Conservation (phyloP, 495 filamentous ascomycete species). For the Cenococcum geophilum region DNA sequence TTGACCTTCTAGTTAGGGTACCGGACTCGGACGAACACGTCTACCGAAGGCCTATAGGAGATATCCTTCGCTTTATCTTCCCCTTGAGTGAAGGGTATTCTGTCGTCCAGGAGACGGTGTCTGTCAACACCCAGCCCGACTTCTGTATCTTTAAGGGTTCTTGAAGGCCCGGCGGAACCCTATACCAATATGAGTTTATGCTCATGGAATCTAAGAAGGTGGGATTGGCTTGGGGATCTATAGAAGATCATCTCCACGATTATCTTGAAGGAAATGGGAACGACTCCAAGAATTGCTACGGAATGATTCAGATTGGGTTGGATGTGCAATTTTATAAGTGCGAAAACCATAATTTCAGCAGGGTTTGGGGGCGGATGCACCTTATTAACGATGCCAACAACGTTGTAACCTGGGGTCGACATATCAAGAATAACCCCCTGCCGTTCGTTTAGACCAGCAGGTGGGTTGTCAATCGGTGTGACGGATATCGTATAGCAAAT, state of each 20-base stretch:
- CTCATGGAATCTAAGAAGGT: conserved; percentile 9
- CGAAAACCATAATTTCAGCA: conserved; percentile 6
- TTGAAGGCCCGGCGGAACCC: conserved; percentile 10
- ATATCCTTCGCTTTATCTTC: conserved; percentile 17
- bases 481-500: too few relatives aligned
- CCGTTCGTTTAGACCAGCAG: conserved; percentile 15
- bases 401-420: conserved; percentile 15
- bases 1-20: conserved; percentile 13
- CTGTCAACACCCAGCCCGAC: background rate
- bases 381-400: conserved; percentile 13
- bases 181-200: conserved; percentile 16
- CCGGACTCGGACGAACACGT: conserved; percentile 17
- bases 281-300: conserved; percentile 15
- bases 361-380: conserved; percentile 16
- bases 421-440: conserved; percentile 17
- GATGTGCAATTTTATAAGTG: conserved; percentile 18
- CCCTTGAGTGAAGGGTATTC: conserved; percentile 15
- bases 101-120: conserved; percentile 9
- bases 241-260: conserved; percentile 12
- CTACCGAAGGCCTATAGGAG: conserved; percentile 19
- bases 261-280: conserved; percentile 3
- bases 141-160: conserved; percentile 12
- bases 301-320: conserved; percentile 20
- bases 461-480: too few relatives aligned
- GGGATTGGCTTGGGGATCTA: conserved; percentile 1